A percentile compares a stretch with the other conserved stretches of the same genome.
Evolutionary conservation across 2,329 filamentous ascomycete species (phyloP).

Genomic region (Coniochaeta sp.): DNA sequence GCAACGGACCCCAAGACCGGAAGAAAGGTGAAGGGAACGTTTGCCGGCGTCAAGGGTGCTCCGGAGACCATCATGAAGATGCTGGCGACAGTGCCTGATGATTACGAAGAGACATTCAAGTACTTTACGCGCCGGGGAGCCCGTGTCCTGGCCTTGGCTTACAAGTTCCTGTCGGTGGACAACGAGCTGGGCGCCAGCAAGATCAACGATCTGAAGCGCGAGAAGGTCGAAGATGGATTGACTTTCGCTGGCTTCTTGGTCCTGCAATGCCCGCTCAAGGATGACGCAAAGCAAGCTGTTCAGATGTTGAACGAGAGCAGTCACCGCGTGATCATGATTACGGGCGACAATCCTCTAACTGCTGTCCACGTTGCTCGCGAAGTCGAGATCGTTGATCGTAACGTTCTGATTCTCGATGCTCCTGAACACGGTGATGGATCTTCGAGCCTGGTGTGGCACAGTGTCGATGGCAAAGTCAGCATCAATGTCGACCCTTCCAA

Average conservation of each 20-base stretch:
- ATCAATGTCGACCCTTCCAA: constrained; percentile 80
- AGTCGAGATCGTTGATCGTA: constrained; percentile 95
- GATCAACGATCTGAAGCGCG: constrained; percentile 91
- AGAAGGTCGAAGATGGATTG: constrained; percentile 79
- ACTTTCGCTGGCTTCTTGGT: constrained; percentile 94
- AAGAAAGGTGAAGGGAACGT: constrained; percentile 74
- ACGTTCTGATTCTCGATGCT: constrained; percentile 89
- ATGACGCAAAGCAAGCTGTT: constrained; percentile 88
- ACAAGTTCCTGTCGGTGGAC: constrained; percentile 81
- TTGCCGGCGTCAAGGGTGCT: constrained; percentile 92
- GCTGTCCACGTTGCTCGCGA: constrained; percentile 92
- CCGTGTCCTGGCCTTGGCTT: constrained; percentile 86
- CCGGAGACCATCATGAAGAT: constrained; percentile 96
- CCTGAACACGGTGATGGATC: constrained; percentile 76
- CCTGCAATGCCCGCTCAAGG: constrained; percentile 90
- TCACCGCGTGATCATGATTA: constrained; percentile 98
- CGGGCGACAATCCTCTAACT: constrained; percentile 93
- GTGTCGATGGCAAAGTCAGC: constrained; percentile 81
- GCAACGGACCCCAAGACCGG: constrained; percentile 64
- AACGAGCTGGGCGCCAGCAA: constrained; percentile 73
- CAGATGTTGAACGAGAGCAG: constrained; percentile 98
- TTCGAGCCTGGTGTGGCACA: constrained; percentile 84
- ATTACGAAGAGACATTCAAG: constrained; percentile 98
- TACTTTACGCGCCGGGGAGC: constrained; percentile 95
- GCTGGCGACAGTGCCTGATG: constrained; percentile 70